Evolutionary conservation across 2,329 filamentous ascomycete species (phyloP), one percentile per base, ranked within the genome.

Genomic region (Xylariaceae sp.): DNA sequence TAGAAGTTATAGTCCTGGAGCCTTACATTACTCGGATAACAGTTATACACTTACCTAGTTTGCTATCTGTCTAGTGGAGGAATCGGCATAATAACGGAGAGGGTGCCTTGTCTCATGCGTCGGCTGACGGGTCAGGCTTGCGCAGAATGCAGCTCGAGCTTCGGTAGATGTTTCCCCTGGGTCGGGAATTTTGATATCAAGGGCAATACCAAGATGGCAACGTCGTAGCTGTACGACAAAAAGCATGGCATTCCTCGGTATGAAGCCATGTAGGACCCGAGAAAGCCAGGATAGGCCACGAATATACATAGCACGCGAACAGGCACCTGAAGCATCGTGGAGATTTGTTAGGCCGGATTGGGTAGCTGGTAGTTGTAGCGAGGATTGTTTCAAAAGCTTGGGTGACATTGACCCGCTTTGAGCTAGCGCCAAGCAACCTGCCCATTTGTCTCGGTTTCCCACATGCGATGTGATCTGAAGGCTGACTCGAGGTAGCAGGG

Each of bases 141-240:
- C 48, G 46, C 47, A 53, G 45, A 41, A 55, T 39, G 47, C 42
- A 50, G 22, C 45, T 56, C 38, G 51, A 47, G 22, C 47, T 49
- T 53, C 54, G 53, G 56, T 50, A 60, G 54, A 52, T 51, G 51
- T 55, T n/a, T 50, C 22, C 51, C 54, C 51, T 54, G 56, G 14
- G 51, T 59, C 54, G 56, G 51, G 51, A 54, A 22, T 42, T 31
- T 34, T 22, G 28, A 14, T 19, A 31, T 16, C 6, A 28, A 28
- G 22, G 22, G 7, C 4, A 7, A 28, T 28, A 28, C 22, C 22
- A 28, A 28, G 22, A 4, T 28, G 22, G 22, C 22, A 28, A 28
- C 22, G 22, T 28, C 22, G 22, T 28, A 28, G 22, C 7, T 5
- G 22, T 7, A 7, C 22, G 4, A 28, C 22, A 28, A 28, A 7